phyloP scores from a whole-genome alignment of 192 early-diverging fungal species.

The Mortierella claussenii region DNA sequence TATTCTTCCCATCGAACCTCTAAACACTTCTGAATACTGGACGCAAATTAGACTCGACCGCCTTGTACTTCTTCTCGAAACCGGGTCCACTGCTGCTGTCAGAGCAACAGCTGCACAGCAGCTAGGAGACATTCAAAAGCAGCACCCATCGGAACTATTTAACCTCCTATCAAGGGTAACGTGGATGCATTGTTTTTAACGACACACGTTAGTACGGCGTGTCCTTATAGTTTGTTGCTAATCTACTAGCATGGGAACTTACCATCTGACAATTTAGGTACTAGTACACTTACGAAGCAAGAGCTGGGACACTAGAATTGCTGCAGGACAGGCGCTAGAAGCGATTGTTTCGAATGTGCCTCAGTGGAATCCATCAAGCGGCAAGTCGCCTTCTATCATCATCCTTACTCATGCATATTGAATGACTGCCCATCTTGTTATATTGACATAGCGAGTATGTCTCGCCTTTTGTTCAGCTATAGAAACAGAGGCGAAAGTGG shows the following conservation, averaged over 20 bases:
- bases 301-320: slow-evolving; percentile 95
- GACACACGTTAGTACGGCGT: too few species aligned
- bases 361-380: slow-evolving; percentile 77
- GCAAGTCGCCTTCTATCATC: slow-evolving; percentile 17
- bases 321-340: slow-evolving; percentile 92
- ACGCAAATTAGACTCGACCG: slow-evolving; percentile 97
- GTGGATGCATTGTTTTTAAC: too few species aligned
- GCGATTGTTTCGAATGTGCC: slow-evolving; percentile 91
- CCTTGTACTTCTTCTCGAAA: slow-evolving; percentile 92
- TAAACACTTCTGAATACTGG: too few species aligned
- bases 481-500: slow-evolving; percentile 31
- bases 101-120: slow-evolving; percentile 93
- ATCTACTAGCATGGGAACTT: too few species aligned
- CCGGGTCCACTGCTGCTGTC: slow-evolving; percentile 89
- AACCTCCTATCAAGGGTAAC: slow-evolving; percentile 81
- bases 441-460: too few species aligned
- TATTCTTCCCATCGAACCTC: too few species aligned
- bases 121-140: slow-evolving; percentile 93
- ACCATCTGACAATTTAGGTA: too few species aligned
- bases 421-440: too few species aligned
- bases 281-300: slow-evolving; percentile 86
- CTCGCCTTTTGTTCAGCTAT: neutral
- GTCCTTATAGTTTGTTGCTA: too few species aligned
- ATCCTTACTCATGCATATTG: too few species aligned
- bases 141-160: slow-evolving; percentile 93